These are phyloP conservation scores for Coriaria nepalensis DNA, from an alignment of 306 rosid genomes.

Conservation along the genomic window DNA sequence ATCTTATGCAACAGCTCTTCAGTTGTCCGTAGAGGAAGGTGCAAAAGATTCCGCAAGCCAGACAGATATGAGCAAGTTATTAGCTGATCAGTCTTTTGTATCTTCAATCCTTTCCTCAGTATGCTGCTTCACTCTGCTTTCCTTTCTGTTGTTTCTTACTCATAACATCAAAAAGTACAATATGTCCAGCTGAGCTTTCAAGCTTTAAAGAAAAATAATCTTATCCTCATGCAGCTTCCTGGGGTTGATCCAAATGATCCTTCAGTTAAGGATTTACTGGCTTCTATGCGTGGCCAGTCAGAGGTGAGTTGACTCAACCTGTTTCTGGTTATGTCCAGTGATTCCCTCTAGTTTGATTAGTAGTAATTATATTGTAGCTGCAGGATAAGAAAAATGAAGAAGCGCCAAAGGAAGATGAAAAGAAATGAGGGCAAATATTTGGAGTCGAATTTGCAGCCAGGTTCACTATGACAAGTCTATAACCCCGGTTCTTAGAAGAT, in stretches of 20 bases:
- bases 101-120: constrained; percentile 91
- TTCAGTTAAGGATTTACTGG: constrained; percentile 87
- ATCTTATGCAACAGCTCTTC: constrained; percentile 53
- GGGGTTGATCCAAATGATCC: constrained; percentile 98
- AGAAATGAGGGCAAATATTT: constrained; percentile 23
- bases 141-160: not conserved
- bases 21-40: constrained; percentile 63
- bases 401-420: constrained; percentile 49
- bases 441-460: constrained; percentile 7
- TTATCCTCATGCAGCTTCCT: constrained; percentile 69
- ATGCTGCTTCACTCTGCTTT: constrained; percentile 16
- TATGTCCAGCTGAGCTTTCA: too few relatives aligned
- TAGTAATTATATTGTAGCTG: constrained; percentile 21
- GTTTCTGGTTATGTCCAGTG: not conserved
- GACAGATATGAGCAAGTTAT: constrained; percentile 69
- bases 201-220: constrained; percentile 12
- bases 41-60: constrained; percentile 49
- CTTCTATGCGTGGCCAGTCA: constrained; percentile 87
- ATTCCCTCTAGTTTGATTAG: not conserved
- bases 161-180: not conserved
- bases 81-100: constrained; percentile 91
- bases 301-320: constrained; percentile 37
- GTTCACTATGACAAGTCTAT: too few relatives aligned
- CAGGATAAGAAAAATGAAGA: constrained; percentile 72
- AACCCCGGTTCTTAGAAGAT: constrained; percentile 1